phyloP scores from a whole-genome alignment of 352 stramenopile genomes.

The Pythium plurisporium region DNA sequence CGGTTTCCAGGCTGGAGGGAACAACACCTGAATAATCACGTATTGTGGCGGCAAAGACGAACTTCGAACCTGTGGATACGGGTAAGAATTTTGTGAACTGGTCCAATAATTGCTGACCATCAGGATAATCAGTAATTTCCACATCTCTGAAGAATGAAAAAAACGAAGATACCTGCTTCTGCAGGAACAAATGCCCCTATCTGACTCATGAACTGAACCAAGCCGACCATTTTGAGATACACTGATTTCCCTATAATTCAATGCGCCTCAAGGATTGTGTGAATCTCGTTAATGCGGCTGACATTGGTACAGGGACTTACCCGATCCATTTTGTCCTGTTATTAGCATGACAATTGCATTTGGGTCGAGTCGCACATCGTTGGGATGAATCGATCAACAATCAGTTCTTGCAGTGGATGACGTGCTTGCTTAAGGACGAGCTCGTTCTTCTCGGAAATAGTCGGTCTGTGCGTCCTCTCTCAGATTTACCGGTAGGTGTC shows the following conservation, averaged over 20 bases:
- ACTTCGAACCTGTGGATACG: constrained; percentile 58
- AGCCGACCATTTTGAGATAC: constrained; percentile 80
- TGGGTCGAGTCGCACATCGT: constrained; percentile 52
- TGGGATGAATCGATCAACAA: constrained; percentile 85
- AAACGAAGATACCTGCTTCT: constrained; percentile 38
- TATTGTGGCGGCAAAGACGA: no score
- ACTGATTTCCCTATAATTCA: constrained; percentile 79
- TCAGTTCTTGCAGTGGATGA: constrained; percentile 79
- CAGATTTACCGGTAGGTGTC: no score
- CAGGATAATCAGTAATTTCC: background rate
- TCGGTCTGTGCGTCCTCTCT: constrained; percentile 35
- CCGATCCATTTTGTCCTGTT: constrained; percentile 83
- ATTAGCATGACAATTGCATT: constrained; percentile 56
- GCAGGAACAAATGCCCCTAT: constrained; percentile 80
- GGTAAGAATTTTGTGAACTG: constrained; percentile 76
- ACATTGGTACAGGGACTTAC: constrained; percentile 24
- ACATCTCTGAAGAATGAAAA: background rate
- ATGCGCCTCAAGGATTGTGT: no score
- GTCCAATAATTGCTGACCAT: constrained; percentile 55
- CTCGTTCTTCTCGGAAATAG: constrained; percentile 38
- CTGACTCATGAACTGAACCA: constrained; percentile 83
- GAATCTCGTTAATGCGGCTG: no score
- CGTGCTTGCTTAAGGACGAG: constrained; percentile 57
- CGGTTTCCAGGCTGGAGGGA: constrained; percentile 62
- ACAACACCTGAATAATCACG: background rate